A percentile compares a stretch with the other conserved stretches of the same genome.
These are phyloP conservation scores for Ceratobasidium sp. DNA, from an alignment of 1,284 basidiomycete species.

Conservation along the genomic window DNA sequence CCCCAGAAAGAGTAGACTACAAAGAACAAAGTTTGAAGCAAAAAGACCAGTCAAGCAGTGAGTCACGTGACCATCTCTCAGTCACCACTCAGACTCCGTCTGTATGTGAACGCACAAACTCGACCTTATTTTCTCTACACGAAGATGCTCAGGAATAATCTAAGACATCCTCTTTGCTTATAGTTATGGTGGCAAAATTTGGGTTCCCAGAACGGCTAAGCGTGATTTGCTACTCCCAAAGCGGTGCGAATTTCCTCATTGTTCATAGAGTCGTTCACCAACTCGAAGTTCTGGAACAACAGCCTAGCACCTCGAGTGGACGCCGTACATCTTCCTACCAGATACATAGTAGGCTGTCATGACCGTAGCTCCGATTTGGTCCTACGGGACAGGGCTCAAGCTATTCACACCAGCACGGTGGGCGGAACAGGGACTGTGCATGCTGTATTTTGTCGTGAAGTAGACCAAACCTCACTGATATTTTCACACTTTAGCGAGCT, in stretches of 20 bases:
- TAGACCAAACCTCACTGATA: not conserved
- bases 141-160: not conserved
- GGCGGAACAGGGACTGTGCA: not conserved
- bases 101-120: too few relatives aligned
- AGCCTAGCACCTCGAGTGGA: not conserved
- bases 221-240: constrained; percentile 52
- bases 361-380: not conserved
- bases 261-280: not conserved
- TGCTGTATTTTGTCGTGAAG: not conserved
- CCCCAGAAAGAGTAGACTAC: too few relatives aligned
- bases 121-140: not conserved
- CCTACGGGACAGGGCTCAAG: not conserved
- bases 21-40: too few relatives aligned
- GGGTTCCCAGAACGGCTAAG: constrained; percentile 73
- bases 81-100: too few relatives aligned
- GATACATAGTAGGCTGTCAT: not conserved
- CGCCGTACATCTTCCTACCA: not conserved
- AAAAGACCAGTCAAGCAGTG: too few relatives aligned
- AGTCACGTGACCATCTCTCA: too few relatives aligned
- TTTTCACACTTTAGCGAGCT: not conserved
- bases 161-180: constrained; percentile 48
- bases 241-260: not conserved
- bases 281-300: not conserved
- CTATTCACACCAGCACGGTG: not conserved
- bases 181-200: constrained; percentile 1